Evolutionary conservation across 495 filamentous ascomycete species (phyloP), one percentile per base, ranked within the genome.

Genomic region (Thermothielavioides terrestris): DNA sequence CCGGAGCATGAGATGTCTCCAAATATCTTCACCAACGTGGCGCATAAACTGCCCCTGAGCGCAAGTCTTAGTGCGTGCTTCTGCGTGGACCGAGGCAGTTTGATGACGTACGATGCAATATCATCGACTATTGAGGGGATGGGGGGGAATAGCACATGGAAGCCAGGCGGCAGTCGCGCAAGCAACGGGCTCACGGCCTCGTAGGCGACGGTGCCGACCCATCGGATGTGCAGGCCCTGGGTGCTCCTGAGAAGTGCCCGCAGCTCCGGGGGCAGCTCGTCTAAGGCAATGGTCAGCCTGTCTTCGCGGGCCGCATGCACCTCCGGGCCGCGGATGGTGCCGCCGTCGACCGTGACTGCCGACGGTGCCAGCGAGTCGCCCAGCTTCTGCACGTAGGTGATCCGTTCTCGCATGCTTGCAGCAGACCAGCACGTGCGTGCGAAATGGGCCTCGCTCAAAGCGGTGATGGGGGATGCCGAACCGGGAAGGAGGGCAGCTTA

Each of bases 71-170:
- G 39, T 31, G 39, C 26, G 6, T 35, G 30, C 18, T 9, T 31
- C 14, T 9, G 6, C 12, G 30, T 39, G 12, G 20, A 4, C 1
- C 5, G 23, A 3, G 25, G 9, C 1, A 8, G 14, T 35, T 7
- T 2, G 1, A 9, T 18, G n/a, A 38, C 64, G 41, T 68, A 72
- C 74, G 71, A 61, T 12, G 56, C 34, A 28, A 54, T 37, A 30
- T 63, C 46, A 42, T 64, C 58, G 8, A 56, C 53, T n/a, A 57
- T 52, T 8, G 86, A 83, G 0, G 82, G 86, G 58, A 57, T 52
- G 8, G 86, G 84, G 0, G 82, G 86, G 58, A 84, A 88, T 59
- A 86, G 85, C 21, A 89, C 73, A 75, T 96, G 89, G 9, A 97
- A 70, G 20, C 92, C 92, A 2, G 89, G 81, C 6, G 85, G 78